phyloP scores from a whole-genome alignment of 768 basidiomycete genomes.

The Postia placenta region DNA sequence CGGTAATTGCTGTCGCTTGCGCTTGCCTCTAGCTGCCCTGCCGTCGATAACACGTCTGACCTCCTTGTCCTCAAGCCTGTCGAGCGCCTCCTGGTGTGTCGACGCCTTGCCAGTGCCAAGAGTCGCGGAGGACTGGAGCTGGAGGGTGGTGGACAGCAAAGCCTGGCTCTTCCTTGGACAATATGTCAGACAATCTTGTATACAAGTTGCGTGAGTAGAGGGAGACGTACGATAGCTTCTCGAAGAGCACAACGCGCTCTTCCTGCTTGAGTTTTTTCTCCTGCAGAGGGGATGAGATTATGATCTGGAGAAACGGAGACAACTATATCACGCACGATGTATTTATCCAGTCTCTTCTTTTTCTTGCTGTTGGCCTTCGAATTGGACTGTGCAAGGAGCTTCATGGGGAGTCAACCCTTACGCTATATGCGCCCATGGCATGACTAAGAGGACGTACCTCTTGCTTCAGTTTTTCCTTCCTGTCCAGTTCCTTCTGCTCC shows the following conservation, averaged over 20 bases:
- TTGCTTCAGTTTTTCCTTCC: constrained; percentile 50
- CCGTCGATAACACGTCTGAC: constrained; percentile 48
- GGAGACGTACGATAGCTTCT: constrained; percentile 72
- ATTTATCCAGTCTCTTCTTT: constrained; percentile 85
- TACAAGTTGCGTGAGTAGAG: neutral
- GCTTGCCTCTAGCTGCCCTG: constrained; percentile 42
- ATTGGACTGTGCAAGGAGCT: constrained; percentile 42
- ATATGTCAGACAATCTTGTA: constrained; percentile 18
- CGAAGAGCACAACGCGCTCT: constrained; percentile 67
- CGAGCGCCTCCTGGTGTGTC: constrained; percentile 56
- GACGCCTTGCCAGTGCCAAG: constrained; percentile 68
- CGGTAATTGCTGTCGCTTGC: constrained; percentile 19
- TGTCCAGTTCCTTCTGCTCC: constrained; percentile 55
- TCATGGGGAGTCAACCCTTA: neutral
- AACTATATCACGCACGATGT: constrained; percentile 56
- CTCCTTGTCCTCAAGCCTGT: constrained; percentile 54
- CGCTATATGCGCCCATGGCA: neutral
- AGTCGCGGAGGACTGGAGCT: constrained; percentile 75
- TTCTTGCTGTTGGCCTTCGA: constrained; percentile 80
- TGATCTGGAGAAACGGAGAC: neutral
- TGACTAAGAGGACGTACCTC: constrained; percentile 39
- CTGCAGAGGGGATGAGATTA: constrained; percentile 31
- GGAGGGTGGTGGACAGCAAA: constrained; percentile 46
- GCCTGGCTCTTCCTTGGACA: constrained; percentile 68
- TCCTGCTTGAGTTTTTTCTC: constrained; percentile 93